Percentiles rank a stretch among this genome's conserved stretches.
Conservation (phyloP, 257 asterid species). For the Solanum etuberosum region DNA sequence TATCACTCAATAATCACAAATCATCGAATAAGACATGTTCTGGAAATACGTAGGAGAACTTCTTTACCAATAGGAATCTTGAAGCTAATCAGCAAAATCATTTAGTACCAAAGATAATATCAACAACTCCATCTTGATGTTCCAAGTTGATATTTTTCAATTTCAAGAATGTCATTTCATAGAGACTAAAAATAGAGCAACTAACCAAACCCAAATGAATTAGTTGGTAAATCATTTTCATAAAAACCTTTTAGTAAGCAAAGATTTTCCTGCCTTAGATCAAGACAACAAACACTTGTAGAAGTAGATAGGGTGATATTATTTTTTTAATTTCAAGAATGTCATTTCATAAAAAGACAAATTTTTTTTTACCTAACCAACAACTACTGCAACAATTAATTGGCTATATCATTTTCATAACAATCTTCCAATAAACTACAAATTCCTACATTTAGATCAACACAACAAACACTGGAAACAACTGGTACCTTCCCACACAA, state of each 20-base stretch:
- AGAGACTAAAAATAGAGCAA: neutral
- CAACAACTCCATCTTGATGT: neutral
- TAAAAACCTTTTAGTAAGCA: neutral
- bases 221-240: neutral
- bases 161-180: neutral
- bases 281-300: neutral
- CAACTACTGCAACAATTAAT: neutral
- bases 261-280: neutral
- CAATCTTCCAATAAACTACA: neutral
- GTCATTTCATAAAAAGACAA: neutral
- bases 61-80: neutral
- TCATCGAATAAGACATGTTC: neutral
- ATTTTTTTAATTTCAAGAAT: neutral
- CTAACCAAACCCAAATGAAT: neutral
- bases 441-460: neutral
- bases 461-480: neutral
- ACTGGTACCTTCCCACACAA: neutral
- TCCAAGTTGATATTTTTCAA: neutral
- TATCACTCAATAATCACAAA: neutral
- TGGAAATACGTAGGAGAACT: neutral
- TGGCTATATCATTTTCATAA: neutral
- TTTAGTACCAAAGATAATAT: neutral
- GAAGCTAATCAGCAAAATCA: neutral
- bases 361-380: too few relatives aligned
- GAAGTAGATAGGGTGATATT: neutral